Base-by-base conservation (phyloP, 306 rosid species). In the Gastrolobium bilobum region DNA sequence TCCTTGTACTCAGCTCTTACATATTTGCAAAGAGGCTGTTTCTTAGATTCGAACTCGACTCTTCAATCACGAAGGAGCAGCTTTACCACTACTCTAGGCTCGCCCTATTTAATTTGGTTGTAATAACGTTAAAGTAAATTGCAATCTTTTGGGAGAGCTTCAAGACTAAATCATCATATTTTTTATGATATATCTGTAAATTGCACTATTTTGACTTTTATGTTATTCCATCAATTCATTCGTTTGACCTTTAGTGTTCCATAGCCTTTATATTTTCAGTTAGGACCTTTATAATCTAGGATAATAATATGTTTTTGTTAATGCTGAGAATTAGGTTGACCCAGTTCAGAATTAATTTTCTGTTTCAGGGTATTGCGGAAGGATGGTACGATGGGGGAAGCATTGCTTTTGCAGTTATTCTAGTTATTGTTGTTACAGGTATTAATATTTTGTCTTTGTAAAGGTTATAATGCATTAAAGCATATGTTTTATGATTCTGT, bases 361-460 rank as follows among this genome's bases (percentile, higher is more conserved):
- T 67, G 20, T 79, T 81, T 57, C 82, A 92, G 98, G 98, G 98
- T 78, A 88, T 92, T 54, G 63, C 90, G 88, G 94, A 92, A 82
- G 98, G 98, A 75, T 94, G 98, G 98, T 94, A 94, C 79, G 98
- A 94, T 75, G 98, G 98, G 71, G 98, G 94, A 66, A 92, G 98
- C 88, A 94, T 94, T 64, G 96, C 96, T 52, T 90, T 94, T 82
- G 98, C 98, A 29, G 97, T 94, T 81, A 71, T 94, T 69, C 89
- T 94, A 75, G 98, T 94, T 79, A 90, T 94, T 85, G 90, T 88
- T 39, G 97, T 89, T 68, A 94, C 97, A 90, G 98, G 98, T 91
- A 83, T 72, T 56, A 6, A 31, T 51, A 5, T 29, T 71, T 34
- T 64, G 61, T 44, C 39, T 70, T 10, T 44, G 33, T 52, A 38